These are phyloP conservation scores for Tardiomyces depauwii DNA, from an alignment of 1,139 yeast species.

Conservation along the genomic window DNA sequence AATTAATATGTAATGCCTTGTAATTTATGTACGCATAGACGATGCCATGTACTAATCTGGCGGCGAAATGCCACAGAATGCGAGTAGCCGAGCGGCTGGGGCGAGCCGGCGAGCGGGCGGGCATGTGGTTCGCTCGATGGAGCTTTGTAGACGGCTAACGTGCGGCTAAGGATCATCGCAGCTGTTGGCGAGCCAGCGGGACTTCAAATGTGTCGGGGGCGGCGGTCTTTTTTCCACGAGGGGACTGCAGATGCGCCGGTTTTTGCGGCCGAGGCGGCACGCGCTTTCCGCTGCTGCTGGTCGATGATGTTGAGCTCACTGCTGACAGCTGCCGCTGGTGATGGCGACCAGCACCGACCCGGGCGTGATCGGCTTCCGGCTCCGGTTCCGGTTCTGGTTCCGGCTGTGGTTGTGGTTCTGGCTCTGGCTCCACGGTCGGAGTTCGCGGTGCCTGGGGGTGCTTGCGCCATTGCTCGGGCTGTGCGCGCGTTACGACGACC, in stretches of 20 bases:
- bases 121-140: background rate
- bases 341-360: slow-evolving; percentile 5
- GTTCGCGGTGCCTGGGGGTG: no score
- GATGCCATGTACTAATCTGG: background rate
- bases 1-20: background rate
- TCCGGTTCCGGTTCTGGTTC: no score
- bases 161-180: background rate
- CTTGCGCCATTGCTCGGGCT: background rate
- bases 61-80: no score
- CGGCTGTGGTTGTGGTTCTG: no score
- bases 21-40: background rate
- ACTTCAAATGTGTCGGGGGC: background rate
- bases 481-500: background rate
- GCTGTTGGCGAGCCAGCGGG: background rate
- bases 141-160: background rate
- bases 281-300: slow-evolving; percentile 1
- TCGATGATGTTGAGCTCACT: slow-evolving; percentile 1
- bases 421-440: no score
- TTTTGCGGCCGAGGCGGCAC: slow-evolving; percentile 46
- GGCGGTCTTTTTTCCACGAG: slow-evolving; percentile 6
- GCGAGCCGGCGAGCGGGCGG: no score
- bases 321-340: background rate
- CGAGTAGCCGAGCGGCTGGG: no score
- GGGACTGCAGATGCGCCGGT: slow-evolving; percentile 40
- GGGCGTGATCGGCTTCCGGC: slow-evolving; percentile 2